Percentiles rank a stretch among this genome's conserved stretches.
phyloP scores from a whole-genome alignment of 1,284 basidiomycete genomes.

The Cystobasidium pallidum region DNA sequence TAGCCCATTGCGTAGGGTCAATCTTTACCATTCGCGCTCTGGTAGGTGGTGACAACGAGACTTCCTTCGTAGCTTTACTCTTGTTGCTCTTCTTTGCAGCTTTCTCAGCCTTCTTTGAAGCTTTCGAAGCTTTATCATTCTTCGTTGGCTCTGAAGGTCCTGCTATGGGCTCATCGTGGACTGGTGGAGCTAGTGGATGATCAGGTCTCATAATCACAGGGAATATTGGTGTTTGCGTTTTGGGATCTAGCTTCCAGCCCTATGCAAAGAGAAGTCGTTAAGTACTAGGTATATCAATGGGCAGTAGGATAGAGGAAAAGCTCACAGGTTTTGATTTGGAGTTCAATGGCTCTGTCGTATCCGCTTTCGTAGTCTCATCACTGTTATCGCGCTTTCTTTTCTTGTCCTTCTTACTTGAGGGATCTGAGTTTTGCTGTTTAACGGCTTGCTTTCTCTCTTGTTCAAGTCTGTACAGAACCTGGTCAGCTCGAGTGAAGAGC shows the following conservation, averaged over 20 bases:
- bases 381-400: constrained; percentile 12
- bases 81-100: constrained; percentile 24
- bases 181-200: constrained; percentile 36
- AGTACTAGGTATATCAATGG: not conserved
- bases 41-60: constrained; percentile 27
- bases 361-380: not conserved
- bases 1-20: constrained; percentile 35
- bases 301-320: not conserved
- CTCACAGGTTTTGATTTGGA: constrained; percentile 28
- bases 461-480: constrained; percentile 10
- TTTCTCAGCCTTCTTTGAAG: constrained; percentile 23
- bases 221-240: constrained; percentile 35
- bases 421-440: not conserved
- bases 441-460: constrained; percentile 22
- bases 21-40: constrained; percentile 36
- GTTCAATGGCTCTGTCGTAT: not conserved
- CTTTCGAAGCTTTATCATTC: constrained; percentile 16
- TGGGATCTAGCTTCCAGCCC: constrained; percentile 44
- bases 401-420: constrained; percentile 29
- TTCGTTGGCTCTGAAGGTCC: not conserved
- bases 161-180: not conserved
- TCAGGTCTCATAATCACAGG: constrained; percentile 39
- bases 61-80: not conserved
- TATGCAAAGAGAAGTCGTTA: not conserved
- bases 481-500: not conserved